Evolutionary conservation across 2,329 filamentous ascomycete genomes (phyloP).

Genomic region (Fusarium armeniacum): DNA sequence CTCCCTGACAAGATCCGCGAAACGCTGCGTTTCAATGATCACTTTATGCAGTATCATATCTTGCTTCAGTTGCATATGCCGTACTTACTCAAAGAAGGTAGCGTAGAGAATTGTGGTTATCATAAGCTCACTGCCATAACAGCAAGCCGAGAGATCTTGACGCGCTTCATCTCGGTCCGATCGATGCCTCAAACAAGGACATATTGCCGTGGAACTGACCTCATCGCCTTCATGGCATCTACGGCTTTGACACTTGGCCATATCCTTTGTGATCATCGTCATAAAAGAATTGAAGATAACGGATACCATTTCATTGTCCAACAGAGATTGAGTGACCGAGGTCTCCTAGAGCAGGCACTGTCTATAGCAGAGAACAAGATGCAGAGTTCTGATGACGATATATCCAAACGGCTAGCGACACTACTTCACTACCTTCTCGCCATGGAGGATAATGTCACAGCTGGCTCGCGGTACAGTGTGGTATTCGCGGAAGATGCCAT

Average conservation of each 20-base stretch:
- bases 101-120: conserved; percentile 58
- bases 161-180: conserved; percentile 62
- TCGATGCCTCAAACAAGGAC: conserved; percentile 56
- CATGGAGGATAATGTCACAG: conserved; percentile 57
- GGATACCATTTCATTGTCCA: conserved; percentile 56
- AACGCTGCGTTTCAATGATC: conserved; percentile 57
- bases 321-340: conserved; percentile 59
- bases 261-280: conserved; percentile 53
- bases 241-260: conserved; percentile 65
- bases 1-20: conserved; percentile 48
- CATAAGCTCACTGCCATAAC: conserved; percentile 61
- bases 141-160: conserved; percentile 65
- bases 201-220: conserved; percentile 64
- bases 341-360: conserved; percentile 55
- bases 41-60: conserved; percentile 65
- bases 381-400: conserved; percentile 54
- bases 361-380: conserved; percentile 56
- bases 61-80: conserved; percentile 68
- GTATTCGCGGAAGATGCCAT: conserved; percentile 34
- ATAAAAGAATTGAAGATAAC: conserved; percentile 18
- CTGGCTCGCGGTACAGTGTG: conserved; percentile 46
- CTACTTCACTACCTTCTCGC: conserved; percentile 60
- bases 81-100: conserved; percentile 61
- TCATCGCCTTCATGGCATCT: conserved; percentile 63
- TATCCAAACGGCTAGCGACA: conserved; percentile 56